Conservation (phyloP, 129 eudicot species). For the Oenanthe sinensis region DNA sequence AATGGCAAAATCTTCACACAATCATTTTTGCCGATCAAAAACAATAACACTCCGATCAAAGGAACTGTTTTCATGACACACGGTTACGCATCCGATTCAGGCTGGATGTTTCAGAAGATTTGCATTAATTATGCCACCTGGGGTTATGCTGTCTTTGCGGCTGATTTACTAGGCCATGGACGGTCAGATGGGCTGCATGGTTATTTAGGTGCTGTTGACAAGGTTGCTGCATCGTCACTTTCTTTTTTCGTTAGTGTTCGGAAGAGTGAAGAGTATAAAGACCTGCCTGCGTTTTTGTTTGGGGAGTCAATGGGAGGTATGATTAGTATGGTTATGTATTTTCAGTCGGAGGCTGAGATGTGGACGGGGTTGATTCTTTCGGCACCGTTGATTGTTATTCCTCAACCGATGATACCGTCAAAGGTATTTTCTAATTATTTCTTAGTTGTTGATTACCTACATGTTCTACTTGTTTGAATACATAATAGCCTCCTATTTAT, state of each 20-base stretch:
- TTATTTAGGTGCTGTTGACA: conserved; percentile 61
- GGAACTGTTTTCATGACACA: conserved; percentile 64
- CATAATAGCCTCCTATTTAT: no score
- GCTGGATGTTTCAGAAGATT: conserved; percentile 75
- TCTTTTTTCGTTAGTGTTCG: conserved; percentile 44
- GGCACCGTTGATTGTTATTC: conserved; percentile 71
- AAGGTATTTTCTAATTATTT: conserved; percentile 30
- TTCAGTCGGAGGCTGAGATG: conserved; percentile 54
- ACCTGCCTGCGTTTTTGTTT: conserved; percentile 66
- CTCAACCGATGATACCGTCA: conserved; percentile 64
- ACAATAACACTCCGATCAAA: conserved; percentile 31
- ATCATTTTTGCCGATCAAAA: conserved; percentile 43
- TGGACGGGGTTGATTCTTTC: conserved; percentile 84
- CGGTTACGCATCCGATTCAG: conserved; percentile 74
- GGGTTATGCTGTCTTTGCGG: conserved; percentile 92
- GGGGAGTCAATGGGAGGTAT: conserved; percentile 87
- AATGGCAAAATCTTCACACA: conserved; percentile 65
- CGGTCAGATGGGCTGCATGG: conserved; percentile 70
- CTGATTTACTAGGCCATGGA: conserved; percentile 78
- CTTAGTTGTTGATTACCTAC: not conserved
- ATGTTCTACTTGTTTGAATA: not conserved
- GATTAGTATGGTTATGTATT: conserved; percentile 58
- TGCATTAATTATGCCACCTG: conserved; percentile 65
- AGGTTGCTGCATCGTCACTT: conserved; percentile 46
- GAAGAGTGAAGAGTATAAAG: conserved; percentile 40